Conservation (phyloP, 2,329 filamentous ascomycete species). For the Stemphylium lycopersici region DNA sequence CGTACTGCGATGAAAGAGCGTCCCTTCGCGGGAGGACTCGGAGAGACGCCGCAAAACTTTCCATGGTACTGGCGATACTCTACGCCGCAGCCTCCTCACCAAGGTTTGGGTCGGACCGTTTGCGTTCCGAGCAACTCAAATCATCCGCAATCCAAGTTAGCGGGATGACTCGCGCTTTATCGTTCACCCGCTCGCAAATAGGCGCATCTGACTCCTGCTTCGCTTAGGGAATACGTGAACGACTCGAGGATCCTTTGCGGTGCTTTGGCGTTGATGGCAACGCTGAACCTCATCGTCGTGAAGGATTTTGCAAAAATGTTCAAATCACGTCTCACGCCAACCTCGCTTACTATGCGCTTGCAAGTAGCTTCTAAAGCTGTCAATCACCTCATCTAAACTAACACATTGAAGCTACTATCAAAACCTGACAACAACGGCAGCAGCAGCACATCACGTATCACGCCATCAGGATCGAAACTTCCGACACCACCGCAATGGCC, state of each 20-base stretch:
- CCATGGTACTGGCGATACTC: slow-evolving; percentile 4
- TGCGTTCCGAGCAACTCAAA: slow-evolving; percentile 2
- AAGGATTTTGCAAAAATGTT: background rate
- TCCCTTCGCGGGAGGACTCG: slow-evolving; percentile 15
- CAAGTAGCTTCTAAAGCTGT: slow-evolving; percentile 8
- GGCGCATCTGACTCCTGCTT: slow-evolving; percentile 1
- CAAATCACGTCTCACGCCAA: slow-evolving; percentile 3
- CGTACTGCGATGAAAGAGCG: slow-evolving; percentile 8
- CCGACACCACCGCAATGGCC: slow-evolving; percentile 10
- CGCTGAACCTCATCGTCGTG: slow-evolving; percentile 4
- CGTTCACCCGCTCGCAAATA: background rate
- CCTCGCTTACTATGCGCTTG: slow-evolving; percentile 24
- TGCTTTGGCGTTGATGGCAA: background rate
- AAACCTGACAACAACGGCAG: slow-evolving; percentile 12
- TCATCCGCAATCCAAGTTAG: slow-evolving; percentile 3
- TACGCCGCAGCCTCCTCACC: slow-evolving; percentile 1
- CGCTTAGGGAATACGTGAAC: background rate
- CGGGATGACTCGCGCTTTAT: slow-evolving; percentile 4
- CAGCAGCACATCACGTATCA: slow-evolving; percentile 8
- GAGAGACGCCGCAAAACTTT: slow-evolving; percentile 10
- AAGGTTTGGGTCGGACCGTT: slow-evolving; percentile 8
- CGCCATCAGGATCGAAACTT: slow-evolving; percentile 1
- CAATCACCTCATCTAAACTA: slow-evolving; percentile 21
- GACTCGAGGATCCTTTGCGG: background rate
- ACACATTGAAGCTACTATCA: slow-evolving; percentile 10